Evolutionary conservation across 2,329 filamentous ascomycete species (phyloP).

Genomic region (Hypoxylon sp.): DNA sequence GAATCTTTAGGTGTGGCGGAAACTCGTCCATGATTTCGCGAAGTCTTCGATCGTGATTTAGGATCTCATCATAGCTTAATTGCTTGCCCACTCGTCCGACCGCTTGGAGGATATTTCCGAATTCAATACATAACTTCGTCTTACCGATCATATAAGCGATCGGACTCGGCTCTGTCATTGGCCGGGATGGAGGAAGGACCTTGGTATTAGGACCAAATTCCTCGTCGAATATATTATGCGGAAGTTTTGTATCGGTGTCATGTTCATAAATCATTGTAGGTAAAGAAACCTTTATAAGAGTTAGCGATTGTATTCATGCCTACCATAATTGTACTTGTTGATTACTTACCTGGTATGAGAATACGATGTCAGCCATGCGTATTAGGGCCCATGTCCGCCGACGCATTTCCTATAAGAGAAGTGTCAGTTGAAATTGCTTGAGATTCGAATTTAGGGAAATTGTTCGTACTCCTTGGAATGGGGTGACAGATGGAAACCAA

Average conservation of each 20-base stretch:
- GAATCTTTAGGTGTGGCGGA: constrained; percentile 83
- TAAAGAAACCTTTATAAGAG: constrained; percentile 61
- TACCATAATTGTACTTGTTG: constrained; percentile 45
- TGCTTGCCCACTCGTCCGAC: constrained; percentile 68
- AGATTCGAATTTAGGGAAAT: not conserved
- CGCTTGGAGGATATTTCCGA: constrained; percentile 79
- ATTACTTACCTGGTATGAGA: constrained; percentile 77
- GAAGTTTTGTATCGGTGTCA: constrained; percentile 81
- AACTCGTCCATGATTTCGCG: constrained; percentile 74
- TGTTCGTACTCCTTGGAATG: constrained; percentile 75
- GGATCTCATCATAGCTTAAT: constrained; percentile 73
- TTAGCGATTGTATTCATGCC: constrained; percentile 24
- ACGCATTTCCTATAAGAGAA: constrained; percentile 72
- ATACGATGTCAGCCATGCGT: constrained; percentile 79
- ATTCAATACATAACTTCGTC: constrained; percentile 74
- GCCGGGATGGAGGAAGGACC: constrained; percentile 74
- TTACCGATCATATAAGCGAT: constrained; percentile 85
- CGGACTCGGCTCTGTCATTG: constrained; percentile 78
- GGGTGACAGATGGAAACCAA: constrained; percentile 77
- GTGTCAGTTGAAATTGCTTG: constrained; percentile 31
- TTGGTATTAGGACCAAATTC: constrained; percentile 80
- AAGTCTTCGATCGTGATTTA: constrained; percentile 72
- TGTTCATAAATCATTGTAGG: constrained; percentile 78
- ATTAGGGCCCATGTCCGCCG: constrained; percentile 77
- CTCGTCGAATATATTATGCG: constrained; percentile 84